phyloP scores from a whole-genome alignment of 345 rosid genomes.

The Eucalyptus lansdowneana region DNA sequence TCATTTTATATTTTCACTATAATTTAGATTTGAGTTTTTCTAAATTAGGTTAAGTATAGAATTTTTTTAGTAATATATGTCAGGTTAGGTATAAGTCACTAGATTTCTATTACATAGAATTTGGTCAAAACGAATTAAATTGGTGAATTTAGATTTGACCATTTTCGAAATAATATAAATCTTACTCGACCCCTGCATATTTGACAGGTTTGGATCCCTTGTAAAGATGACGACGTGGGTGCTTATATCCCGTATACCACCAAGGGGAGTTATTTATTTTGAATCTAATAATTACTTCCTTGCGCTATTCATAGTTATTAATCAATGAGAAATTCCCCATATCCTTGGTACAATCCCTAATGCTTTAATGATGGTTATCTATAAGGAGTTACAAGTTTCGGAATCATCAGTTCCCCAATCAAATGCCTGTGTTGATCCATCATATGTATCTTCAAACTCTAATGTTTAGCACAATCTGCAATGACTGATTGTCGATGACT shows the following conservation, averaged over 20 bases:
- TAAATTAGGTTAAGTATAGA: too few species aligned
- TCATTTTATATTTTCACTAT: too few species aligned
- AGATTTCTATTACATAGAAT: too few species aligned
- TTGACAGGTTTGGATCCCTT: neutral
- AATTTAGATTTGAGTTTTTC: too few species aligned
- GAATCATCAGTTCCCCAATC: neutral
- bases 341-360: neutral
- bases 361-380: neutral
- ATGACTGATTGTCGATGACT: neutral
- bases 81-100: too few species aligned
- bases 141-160: too few species aligned
- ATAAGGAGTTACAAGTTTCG: neutral
- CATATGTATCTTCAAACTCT: neutral
- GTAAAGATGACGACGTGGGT: neutral
- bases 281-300: neutral
- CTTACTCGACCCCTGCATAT: too few species aligned
- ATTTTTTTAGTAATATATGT: too few species aligned
- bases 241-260: neutral
- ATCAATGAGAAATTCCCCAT: neutral
- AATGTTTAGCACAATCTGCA: neutral
- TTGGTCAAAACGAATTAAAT: too few species aligned
- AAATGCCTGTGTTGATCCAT: neutral
- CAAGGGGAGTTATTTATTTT: neutral
- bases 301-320: neutral
- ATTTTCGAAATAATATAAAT: rapidly evolving